phyloP scores from a whole-genome alignment of 1,284 basidiomycete genomes.

The Ustilago loliicola region DNA sequence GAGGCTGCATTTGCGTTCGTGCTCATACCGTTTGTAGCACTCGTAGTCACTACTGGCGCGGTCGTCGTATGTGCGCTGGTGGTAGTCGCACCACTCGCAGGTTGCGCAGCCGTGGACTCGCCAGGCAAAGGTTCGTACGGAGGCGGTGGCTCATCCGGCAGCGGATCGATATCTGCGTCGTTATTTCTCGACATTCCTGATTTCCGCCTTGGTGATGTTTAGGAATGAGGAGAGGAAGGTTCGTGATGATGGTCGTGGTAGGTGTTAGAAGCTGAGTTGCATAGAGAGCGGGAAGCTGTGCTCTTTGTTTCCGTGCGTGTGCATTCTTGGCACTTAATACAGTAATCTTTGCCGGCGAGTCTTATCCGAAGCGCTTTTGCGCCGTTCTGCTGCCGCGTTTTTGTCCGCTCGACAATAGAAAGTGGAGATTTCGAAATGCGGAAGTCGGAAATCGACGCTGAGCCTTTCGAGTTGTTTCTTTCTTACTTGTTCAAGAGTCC shows the following conservation, averaged over 20 bases:
- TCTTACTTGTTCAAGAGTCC: conserved; percentile 4
- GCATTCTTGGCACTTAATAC: conserved; percentile 1
- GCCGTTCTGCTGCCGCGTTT: conserved; percentile 7
- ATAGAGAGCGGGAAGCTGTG: conserved; percentile 3
- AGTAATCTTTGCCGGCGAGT: background rate
- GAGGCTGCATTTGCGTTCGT: background rate
- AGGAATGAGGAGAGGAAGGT: background rate
- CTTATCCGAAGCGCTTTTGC: conserved; percentile 5
- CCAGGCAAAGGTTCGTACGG: conserved; percentile 36
- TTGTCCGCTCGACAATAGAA: background rate
- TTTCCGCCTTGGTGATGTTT: background rate
- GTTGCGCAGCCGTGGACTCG: background rate
- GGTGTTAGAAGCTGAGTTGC: background rate
- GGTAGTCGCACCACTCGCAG: conserved; percentile 5
- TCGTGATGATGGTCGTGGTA: background rate
- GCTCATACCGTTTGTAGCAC: background rate
- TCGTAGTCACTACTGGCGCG: background rate
- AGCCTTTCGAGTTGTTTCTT: conserved; percentile 7
- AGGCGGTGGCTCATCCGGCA: conserved; percentile 48
- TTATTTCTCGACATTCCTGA: conserved; percentile 29
- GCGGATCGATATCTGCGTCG: conserved; percentile 25
- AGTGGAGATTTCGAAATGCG: conserved; percentile 21
- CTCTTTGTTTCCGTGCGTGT: background rate
- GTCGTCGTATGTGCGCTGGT: background rate
- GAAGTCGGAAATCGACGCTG: conserved; percentile 19